These are phyloP conservation scores for Chiua virens DNA, from an alignment of 768 basidiomycete genomes.

Conservation along the genomic window DNA sequence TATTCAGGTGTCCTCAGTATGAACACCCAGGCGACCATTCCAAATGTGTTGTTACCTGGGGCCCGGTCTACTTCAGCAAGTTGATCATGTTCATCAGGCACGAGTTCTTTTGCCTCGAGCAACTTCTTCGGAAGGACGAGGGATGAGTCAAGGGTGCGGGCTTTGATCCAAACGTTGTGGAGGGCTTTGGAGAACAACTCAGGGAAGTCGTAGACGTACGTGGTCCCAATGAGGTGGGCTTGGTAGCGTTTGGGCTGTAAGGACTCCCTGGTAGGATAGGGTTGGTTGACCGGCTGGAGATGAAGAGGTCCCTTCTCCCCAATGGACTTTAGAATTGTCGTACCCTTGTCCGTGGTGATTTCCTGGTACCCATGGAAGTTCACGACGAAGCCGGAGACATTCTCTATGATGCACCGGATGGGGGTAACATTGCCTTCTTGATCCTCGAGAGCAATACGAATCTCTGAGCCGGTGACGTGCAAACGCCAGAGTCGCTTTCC, in stretches of 20 bases:
- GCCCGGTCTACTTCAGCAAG: constrained; percentile 88
- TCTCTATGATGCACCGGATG: constrained; percentile 97
- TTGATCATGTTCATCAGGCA: constrained; percentile 90
- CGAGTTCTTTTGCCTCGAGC: constrained; percentile 85
- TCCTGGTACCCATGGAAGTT: constrained; percentile 99
- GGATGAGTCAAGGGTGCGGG: constrained; percentile 60
- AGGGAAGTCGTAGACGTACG: constrained; percentile 99
- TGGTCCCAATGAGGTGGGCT: constrained; percentile 96
- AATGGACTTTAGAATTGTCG: constrained; percentile 95
- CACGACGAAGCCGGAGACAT: constrained; percentile 98
- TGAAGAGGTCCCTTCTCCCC: constrained; percentile 97
- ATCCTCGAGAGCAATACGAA: constrained; percentile 93
- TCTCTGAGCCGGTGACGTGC: constrained; percentile 97
- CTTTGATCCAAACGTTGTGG: constrained; percentile 87
- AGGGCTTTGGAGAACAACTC: constrained; percentile 97
- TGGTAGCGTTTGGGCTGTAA: constrained; percentile 99
- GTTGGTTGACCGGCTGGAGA: constrained; percentile 89
- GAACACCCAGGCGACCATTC: constrained; percentile 99
- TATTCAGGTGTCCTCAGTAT: constrained; percentile 90
- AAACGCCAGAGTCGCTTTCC: constrained; percentile 98
- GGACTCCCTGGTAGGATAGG: constrained; percentile 97
- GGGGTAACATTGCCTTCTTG: constrained; percentile 92
- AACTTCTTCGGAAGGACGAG: constrained; percentile 74
- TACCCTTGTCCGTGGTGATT: constrained; percentile 93
- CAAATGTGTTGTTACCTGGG: constrained; percentile 91